Conservation (phyloP, 2,329 filamentous ascomycete species). For the Ambrosiella cleistominuta region DNA sequence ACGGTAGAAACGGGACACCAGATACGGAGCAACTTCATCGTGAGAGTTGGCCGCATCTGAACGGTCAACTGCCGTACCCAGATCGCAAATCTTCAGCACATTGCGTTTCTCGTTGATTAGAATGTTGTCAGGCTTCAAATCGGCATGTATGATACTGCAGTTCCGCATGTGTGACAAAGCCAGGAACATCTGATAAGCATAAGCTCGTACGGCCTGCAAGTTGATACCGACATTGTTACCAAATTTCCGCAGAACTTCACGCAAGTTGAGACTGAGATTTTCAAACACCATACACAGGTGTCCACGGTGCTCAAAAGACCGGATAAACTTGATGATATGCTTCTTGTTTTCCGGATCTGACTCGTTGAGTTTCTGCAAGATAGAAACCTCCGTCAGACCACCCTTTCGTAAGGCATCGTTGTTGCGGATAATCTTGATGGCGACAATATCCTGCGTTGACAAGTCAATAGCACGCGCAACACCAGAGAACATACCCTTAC, state of each 20-base stretch:
- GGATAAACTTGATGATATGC: conserved; percentile 75
- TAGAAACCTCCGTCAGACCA: conserved; percentile 85
- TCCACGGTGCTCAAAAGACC: conserved; percentile 81
- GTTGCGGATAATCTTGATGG: conserved; percentile 94
- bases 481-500: conserved; percentile 90
- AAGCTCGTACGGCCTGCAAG: conserved; percentile 67
- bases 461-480: conserved; percentile 79
- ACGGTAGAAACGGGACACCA: conserved; percentile 93
- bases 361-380: conserved; percentile 70
- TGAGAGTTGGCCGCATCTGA: conserved; percentile 54
- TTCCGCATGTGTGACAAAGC: conserved; percentile 75
- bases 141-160: conserved; percentile 85
- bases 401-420: conserved; percentile 87
- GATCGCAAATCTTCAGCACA: conserved; percentile 82
- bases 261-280: conserved; percentile 79
- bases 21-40: conserved; percentile 81
- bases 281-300: conserved; percentile 97
- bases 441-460: conserved; percentile 58
- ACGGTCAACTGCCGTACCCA: conserved; percentile 86
- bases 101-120: conserved; percentile 70
- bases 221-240: conserved; percentile 90
- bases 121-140: conserved; percentile 96
- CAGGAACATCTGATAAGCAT: conserved; percentile 87
- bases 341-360: conserved; percentile 79
- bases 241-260: conserved; percentile 89